These are phyloP conservation scores for Saccharomycopsis sp. DNA, from an alignment of 805 yeast species.

Conservation along the genomic window DNA sequence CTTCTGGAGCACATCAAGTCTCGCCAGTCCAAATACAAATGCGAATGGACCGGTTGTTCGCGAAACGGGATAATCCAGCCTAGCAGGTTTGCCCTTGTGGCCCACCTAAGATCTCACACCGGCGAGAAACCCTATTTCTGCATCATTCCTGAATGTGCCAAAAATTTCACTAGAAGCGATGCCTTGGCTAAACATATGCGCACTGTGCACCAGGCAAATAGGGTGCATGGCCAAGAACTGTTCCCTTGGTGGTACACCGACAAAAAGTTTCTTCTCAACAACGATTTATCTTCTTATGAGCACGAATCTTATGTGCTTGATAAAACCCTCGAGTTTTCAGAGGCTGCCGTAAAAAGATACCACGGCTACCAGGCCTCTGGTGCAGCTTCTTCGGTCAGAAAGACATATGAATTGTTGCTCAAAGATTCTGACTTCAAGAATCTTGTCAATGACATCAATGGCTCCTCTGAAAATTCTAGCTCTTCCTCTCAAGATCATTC, in stretches of 20 bases:
- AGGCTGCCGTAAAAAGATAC: neutral
- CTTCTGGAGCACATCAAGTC: constrained; percentile 33
- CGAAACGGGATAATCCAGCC: constrained; percentile 46
- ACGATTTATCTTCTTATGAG: too few relatives aligned
- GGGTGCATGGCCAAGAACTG: neutral
- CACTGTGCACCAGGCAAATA: constrained; percentile 45
- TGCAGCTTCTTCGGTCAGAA: neutral
- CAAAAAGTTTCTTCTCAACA: neutral
- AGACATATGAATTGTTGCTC: neutral
- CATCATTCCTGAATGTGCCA: constrained; percentile 58
- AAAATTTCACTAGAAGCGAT: constrained; percentile 51
- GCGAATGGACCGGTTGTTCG: constrained; percentile 59
- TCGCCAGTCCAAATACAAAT: constrained; percentile 36
- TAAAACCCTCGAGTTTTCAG: neutral
- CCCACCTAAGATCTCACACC: constrained; percentile 61
- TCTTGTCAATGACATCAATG: neutral
- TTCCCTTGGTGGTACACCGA: constrained; percentile 7
- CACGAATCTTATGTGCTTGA: neutral
- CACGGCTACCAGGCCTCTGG: neutral
- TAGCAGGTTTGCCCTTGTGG: constrained; percentile 48
- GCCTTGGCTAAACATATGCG: constrained; percentile 60
- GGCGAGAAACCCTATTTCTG: constrained; percentile 64
- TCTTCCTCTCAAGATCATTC: neutral
- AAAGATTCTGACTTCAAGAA: neutral
- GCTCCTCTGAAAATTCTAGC: neutral